Percentiles rank a stretch among this genome's conserved stretches.
These are phyloP conservation scores for Pichia sp. DNA, from an alignment of 1,139 yeast genomes.

Conservation along the genomic window DNA sequence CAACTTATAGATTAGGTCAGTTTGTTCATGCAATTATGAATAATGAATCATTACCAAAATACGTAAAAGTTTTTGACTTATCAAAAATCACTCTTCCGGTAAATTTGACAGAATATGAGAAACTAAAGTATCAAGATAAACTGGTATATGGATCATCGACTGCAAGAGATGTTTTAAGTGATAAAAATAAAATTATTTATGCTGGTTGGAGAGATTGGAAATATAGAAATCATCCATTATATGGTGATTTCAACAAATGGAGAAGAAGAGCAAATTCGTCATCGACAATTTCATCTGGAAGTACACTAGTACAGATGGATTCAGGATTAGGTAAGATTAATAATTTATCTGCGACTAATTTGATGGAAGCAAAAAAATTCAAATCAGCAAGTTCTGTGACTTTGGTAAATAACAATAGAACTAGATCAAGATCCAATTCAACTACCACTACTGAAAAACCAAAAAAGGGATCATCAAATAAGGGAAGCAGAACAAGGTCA, in stretches of 20 bases:
- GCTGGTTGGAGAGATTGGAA: conserved; percentile 95
- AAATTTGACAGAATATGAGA: conserved; percentile 31
- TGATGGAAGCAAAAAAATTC: conserved; percentile 5
- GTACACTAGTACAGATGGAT: not conserved
- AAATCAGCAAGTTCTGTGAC: not conserved
- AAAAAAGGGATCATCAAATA: not conserved
- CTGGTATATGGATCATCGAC: conserved; percentile 14
- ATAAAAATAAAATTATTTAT: conserved; percentile 11
- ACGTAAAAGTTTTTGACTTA: conserved; percentile 52
- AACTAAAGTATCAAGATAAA: conserved; percentile 18
- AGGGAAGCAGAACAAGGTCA: conserved; percentile 16
- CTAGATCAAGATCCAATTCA: conserved; percentile 5
- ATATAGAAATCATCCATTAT: conserved; percentile 61
- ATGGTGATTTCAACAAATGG: conserved; percentile 30
- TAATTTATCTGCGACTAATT: conserved; percentile 8
- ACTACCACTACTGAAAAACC: not conserved
- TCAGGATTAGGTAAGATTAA: not conserved
- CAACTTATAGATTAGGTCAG: conserved; percentile 74
- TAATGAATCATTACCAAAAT: conserved; percentile 47
- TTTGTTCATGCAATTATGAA: conserved; percentile 58
- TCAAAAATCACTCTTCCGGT: conserved; percentile 47
- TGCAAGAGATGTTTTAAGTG: conserved; percentile 13
- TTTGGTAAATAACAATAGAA: not conserved
- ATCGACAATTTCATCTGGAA: conserved; percentile 3
- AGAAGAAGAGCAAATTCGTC: conserved; percentile 8